Base-by-base conservation (phyloP, 345 rosid genomes). In the Mercurialis annua region DNA sequence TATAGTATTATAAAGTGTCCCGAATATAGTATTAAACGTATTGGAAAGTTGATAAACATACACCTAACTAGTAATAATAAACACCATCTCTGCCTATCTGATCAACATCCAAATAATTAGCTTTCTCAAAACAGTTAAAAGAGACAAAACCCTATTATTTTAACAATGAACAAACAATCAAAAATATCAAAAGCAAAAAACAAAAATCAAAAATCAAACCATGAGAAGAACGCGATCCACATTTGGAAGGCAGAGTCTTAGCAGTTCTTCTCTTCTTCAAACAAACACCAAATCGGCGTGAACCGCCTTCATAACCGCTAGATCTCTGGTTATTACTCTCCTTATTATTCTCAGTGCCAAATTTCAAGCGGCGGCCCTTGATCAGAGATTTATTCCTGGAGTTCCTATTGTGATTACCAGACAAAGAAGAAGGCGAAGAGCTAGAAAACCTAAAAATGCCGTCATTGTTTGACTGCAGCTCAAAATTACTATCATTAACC, bases 371-470 rank as follows among this genome's bases (percentile, higher is more conserved):
- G 61, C 71, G 78, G 43, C 78, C 46, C 24, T 36, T 64, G 21
- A 73, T 56, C 62, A 67, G 73, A 6, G 57, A 29, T 54, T 80
- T 78, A 70, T 71, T 73, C 71, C 80, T 73, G 10, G 15, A 44
- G 23, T 61, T 72, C 77, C n/a, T n/a, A n/a, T n/a, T n/a, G n/a
- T n/a, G n/a, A n/a, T 73, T 85, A 12, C 53, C 60, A 15, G 72
- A 53, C 12, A 87, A 84, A 59, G 78, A 87, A 44, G 82, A 86
- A 44, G 82, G 43, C 57, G 73, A 86, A 31, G 86, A 64, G 48
- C 96, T 89, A 56, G 88, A 85, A 77, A 92, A 86, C 82, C 89
- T 77, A 80, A 92, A 92, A 62, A 89, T 76, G 62, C 76, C 84
- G 18, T 80, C 78, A n/a, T n/a, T n/a, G n/a, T n/a, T n/a, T 6